Percentiles rank a stretch among this genome's conserved stretches.
Conservation (phyloP, 1,139 yeast species). For the Taphrina pruni region DNA sequence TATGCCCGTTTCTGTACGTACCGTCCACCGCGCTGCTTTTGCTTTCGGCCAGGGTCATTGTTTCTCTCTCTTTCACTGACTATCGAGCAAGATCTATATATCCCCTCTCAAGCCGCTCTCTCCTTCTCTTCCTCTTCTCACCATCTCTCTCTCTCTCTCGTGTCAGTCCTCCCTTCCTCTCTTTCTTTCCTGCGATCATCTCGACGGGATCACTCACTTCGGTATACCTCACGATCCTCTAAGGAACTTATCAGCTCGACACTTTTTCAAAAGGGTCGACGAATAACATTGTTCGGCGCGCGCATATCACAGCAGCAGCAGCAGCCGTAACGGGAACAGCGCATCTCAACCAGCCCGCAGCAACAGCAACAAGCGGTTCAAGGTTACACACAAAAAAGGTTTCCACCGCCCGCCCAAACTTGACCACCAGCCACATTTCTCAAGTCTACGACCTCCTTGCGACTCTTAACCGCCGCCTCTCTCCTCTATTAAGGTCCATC, state of each 20-base stretch:
- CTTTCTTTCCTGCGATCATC: no score
- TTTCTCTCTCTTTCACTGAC: not conserved
- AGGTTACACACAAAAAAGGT: no score
- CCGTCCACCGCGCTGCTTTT: no score
- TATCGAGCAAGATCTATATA: not conserved
- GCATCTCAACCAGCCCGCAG: not conserved
- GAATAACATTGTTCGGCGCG: no score
- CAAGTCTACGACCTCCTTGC: slow-evolving; percentile 15
- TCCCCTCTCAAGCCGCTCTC: not conserved
- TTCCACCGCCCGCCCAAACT: not conserved
- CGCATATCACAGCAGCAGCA: no score
- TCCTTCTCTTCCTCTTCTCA: not conserved
- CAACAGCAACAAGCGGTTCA: not conserved
- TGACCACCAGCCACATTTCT: slow-evolving; percentile 17
- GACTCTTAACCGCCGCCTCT: slow-evolving; percentile 4
- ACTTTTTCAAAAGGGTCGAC: no score
- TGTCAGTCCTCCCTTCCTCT: no score
- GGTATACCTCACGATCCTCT: no score
- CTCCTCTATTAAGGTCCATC: not conserved
- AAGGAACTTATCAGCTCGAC: not conserved
- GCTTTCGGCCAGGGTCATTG: not conserved
- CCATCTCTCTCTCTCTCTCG: not conserved
- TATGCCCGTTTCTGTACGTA: not conserved
- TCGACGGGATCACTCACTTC: no score
- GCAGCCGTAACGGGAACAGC: no score